phyloP scores from a whole-genome alignment of 768 basidiomycete species.

The Auriscalpium vulgare region DNA sequence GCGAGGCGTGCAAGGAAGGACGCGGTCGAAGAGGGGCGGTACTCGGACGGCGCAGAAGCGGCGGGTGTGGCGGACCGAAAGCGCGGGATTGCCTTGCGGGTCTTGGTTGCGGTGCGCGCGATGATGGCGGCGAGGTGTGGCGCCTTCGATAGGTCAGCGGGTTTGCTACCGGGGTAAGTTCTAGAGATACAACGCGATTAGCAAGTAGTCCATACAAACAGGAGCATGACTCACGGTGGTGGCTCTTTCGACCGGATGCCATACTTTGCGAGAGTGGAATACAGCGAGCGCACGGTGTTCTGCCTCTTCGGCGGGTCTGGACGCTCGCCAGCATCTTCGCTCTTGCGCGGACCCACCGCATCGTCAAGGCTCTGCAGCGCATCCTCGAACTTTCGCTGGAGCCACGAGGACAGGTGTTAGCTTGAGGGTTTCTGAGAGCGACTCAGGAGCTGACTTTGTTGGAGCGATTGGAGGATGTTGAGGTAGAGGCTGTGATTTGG shows the following conservation, averaged over 20 bases:
- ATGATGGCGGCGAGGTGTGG: slow-evolving; percentile 70
- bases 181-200: slow-evolving; percentile 3
- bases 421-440: background rate
- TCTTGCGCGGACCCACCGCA: slow-evolving; percentile 37
- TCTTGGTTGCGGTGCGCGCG: slow-evolving; percentile 51
- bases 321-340: slow-evolving; percentile 19
- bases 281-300: slow-evolving; percentile 50
- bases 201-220: background rate
- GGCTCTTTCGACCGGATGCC: slow-evolving; percentile 50
- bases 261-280: slow-evolving; percentile 74
- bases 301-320: slow-evolving; percentile 47
- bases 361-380: slow-evolving; percentile 66
- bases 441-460: background rate
- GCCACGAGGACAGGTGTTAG: background rate
- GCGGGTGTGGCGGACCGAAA: slow-evolving; percentile 26
- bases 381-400: slow-evolving; percentile 74
- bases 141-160: slow-evolving; percentile 37
- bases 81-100: slow-evolving; percentile 43
- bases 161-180: slow-evolving; percentile 16
- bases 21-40: slow-evolving; percentile 68
- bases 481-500: background rate
- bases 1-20: slow-evolving; percentile 68
- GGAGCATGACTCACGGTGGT: slow-evolving; percentile 22
- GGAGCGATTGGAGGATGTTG: background rate
- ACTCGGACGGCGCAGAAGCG: slow-evolving; percentile 42